Conservation (phyloP, 805 yeast genomes). For the Saccharomycopsis fibuligera region DNA sequence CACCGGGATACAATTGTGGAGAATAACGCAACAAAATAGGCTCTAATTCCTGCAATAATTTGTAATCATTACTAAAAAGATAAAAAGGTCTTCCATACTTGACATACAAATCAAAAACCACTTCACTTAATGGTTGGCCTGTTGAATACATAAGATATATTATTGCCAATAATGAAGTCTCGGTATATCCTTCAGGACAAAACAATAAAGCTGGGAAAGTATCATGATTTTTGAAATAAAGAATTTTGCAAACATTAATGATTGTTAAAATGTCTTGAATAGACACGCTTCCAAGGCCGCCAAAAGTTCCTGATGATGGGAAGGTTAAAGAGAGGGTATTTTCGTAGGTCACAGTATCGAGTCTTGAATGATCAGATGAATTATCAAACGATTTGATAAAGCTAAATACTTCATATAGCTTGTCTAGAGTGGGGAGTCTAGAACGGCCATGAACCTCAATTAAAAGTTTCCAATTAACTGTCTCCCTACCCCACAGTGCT, state of each 20-base stretch:
- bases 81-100: slow-evolving; percentile 74
- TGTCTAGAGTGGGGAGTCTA: slow-evolving; percentile 5
- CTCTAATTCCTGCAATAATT: slow-evolving; percentile 59
- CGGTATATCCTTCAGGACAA: slow-evolving; percentile 91
- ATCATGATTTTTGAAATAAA: slow-evolving; percentile 39
- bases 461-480: slow-evolving; percentile 6
- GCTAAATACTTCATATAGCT: slow-evolving; percentile 4
- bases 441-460: slow-evolving; percentile 6
- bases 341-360: background rate
- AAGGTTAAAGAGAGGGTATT: slow-evolving; percentile 40
- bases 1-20: slow-evolving; percentile 32
- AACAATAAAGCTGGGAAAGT: slow-evolving; percentile 49
- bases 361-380: background rate
- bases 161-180: slow-evolving; percentile 68
- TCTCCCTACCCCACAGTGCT: background rate
- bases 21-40: slow-evolving; percentile 52
- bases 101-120: slow-evolving; percentile 56
- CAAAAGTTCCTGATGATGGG: slow-evolving; percentile 78
- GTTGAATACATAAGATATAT: slow-evolving; percentile 68
- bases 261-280: slow-evolving; percentile 58
- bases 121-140: slow-evolving; percentile 54
- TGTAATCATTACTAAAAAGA: slow-evolving; percentile 71
- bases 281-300: slow-evolving; percentile 61
- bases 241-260: slow-evolving; percentile 61
- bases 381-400: background rate